Evolutionary conservation across 768 basidiomycete genomes (phyloP).

Genomic region (Cantharellus anzutake): DNA sequence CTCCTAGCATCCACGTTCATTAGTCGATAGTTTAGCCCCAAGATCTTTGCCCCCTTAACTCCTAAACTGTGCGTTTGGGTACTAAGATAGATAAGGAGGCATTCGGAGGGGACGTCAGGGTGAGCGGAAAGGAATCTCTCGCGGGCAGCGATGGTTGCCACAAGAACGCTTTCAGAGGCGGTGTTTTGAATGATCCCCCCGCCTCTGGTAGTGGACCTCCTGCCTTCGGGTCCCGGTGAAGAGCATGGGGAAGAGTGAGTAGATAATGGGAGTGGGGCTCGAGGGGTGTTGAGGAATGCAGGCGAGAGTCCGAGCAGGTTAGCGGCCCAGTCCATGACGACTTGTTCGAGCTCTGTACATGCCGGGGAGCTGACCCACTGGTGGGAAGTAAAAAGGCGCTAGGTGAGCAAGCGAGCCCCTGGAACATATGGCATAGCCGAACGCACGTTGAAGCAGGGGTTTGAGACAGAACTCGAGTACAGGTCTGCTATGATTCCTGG

Average conservation of each 20-base stretch:
- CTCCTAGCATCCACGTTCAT: constrained; percentile 49
- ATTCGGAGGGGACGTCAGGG: constrained; percentile 29
- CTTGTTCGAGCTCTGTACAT: constrained; percentile 74
- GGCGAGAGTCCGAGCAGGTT: constrained; percentile 47
- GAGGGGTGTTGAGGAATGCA: not conserved
- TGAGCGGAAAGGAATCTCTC: constrained; percentile 29
- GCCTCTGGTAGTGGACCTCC: constrained; percentile 87
- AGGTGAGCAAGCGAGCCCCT: not conserved
- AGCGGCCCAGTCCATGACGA: constrained; percentile 89
- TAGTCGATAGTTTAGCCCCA: constrained; percentile 55
- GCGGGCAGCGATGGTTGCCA: constrained; percentile 66
- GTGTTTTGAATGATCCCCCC: constrained; percentile 76
- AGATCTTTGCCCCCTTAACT: constrained; percentile 54
- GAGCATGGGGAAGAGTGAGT: constrained; percentile 90
- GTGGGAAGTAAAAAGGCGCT: not conserved
- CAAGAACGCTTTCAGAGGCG: constrained; percentile 67
- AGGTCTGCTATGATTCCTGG: constrained; percentile 73
- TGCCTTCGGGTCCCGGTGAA: constrained; percentile 67
- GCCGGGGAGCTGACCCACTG: constrained; percentile 84
- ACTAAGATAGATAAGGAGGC: constrained; percentile 70
- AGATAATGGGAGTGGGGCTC: not conserved
- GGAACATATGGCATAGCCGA: not conserved
- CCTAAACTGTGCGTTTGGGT: constrained; percentile 84
- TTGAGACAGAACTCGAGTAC: constrained; percentile 50
- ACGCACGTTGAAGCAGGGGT: constrained; percentile 78